phyloP scores from a whole-genome alignment of 352 stramenopile species.

The Phytophthora sansomeana region DNA sequence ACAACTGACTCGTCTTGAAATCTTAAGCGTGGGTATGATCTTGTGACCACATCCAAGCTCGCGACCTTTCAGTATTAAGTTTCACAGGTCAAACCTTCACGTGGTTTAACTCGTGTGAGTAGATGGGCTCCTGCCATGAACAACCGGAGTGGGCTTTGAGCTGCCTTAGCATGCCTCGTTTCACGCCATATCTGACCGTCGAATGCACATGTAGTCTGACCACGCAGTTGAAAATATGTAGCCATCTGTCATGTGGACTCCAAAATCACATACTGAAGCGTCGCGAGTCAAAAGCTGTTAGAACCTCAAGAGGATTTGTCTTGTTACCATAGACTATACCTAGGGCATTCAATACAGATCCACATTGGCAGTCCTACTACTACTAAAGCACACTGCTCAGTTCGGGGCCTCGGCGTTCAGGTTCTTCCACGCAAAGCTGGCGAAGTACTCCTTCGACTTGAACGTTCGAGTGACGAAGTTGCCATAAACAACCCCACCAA shows the following conservation, averaged over 20 bases:
- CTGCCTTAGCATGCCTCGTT: too few relatives aligned
- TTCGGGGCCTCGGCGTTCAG: conserved; percentile 6
- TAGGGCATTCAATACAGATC: too few relatives aligned
- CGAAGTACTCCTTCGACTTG: conserved; percentile 14
- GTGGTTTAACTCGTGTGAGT: too few relatives aligned
- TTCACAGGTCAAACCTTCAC: background rate
- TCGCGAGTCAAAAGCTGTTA: background rate
- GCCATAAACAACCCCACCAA: conserved; percentile 7
- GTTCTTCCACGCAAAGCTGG: conserved; percentile 13
- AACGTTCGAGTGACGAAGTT: conserved; percentile 11
- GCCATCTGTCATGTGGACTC: conserved; percentile 6
- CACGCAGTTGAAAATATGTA: background rate
- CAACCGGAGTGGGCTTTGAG: too few relatives aligned
- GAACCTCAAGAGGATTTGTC: too few relatives aligned
- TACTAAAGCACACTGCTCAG: background rate
- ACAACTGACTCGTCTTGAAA: background rate
- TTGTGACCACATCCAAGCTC: too few relatives aligned
- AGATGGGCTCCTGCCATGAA: too few relatives aligned
- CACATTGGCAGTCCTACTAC: too few relatives aligned
- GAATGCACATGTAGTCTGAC: too few relatives aligned
- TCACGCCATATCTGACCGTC: too few relatives aligned
- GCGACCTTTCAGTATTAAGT: background rate
- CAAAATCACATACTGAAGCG: conserved; percentile 26
- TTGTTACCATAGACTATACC: too few relatives aligned
- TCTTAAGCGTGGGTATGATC: too few relatives aligned